These are phyloP conservation scores for Boeremia lycopersici DNA, from an alignment of 2,329 filamentous ascomycete species.

Conservation along the genomic window DNA sequence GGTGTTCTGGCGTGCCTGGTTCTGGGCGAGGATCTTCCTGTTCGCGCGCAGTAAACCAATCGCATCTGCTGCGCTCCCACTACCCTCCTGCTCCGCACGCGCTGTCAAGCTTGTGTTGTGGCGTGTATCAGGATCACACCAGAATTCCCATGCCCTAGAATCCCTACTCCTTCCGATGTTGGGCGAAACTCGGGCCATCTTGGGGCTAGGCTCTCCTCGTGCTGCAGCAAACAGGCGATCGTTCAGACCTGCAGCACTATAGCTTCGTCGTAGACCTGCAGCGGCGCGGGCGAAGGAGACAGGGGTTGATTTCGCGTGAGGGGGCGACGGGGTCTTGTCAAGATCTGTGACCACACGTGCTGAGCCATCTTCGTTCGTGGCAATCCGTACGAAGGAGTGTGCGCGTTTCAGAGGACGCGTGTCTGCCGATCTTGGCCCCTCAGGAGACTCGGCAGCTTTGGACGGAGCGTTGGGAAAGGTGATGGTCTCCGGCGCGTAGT, in stretches of 20 bases:
- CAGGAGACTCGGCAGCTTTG: conserved; percentile 51
- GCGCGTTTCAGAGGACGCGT: conserved; percentile 47
- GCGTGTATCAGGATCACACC: conserved; percentile 79
- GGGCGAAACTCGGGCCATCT: conserved; percentile 56
- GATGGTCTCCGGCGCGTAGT: conserved; percentile 40
- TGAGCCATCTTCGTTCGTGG: conserved; percentile 85
- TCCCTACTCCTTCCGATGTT: conserved; percentile 78
- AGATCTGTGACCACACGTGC: conserved; percentile 79
- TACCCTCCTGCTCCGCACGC: conserved; percentile 81
- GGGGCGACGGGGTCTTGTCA: conserved; percentile 72
- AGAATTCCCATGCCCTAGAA: conserved; percentile 88
- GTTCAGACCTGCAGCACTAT: conserved; percentile 64
- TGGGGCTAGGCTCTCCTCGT: conserved; percentile 38
- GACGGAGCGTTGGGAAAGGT: conserved; percentile 34
- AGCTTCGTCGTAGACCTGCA: conserved; percentile 70
- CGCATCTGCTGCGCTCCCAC: conserved; percentile 78
- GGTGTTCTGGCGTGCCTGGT: conserved; percentile 70
- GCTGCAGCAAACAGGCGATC: conserved; percentile 41
- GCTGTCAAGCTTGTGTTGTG: conserved; percentile 72
- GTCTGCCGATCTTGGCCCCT: conserved; percentile 49
- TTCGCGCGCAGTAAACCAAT: conserved; percentile 81
- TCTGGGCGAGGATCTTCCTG: conserved; percentile 57
- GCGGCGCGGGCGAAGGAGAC: conserved; percentile 43
- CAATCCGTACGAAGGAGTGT: conserved; percentile 71
- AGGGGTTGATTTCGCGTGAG: conserved; percentile 58